phyloP scores from a whole-genome alignment of 768 basidiomycete species.

The Tylopilus rubrobrunneus region DNA sequence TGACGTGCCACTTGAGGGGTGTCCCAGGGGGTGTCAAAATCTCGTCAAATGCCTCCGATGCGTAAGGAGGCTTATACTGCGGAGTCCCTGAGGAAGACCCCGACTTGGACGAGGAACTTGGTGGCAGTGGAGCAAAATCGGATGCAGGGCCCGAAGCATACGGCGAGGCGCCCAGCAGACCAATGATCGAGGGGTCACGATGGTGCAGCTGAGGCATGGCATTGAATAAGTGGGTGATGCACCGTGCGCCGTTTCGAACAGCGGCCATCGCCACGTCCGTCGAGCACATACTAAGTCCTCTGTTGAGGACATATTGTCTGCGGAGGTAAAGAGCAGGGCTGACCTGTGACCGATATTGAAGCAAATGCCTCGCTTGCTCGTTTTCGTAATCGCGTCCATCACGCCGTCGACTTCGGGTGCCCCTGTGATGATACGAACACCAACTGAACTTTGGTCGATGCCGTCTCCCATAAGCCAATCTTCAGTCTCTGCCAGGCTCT shows the following conservation, averaged over 20 bases:
- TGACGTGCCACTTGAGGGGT: slow-evolving; percentile 31
- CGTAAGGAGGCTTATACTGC: slow-evolving; percentile 22
- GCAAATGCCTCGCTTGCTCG: slow-evolving; percentile 61
- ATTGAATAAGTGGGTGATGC: slow-evolving; percentile 92
- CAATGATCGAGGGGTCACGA: slow-evolving; percentile 88
- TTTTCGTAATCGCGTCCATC: slow-evolving; percentile 58
- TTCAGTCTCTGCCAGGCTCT: slow-evolving; percentile 58
- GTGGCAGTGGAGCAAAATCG: slow-evolving; percentile 22
- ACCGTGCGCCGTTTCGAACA: slow-evolving; percentile 67
- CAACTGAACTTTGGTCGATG: slow-evolving; percentile 32
- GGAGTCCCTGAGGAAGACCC: slow-evolving; percentile 5
- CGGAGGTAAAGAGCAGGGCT: slow-evolving; percentile 3
- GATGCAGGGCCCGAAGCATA: slow-evolving; percentile 44
- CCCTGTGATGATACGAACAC: slow-evolving; percentile 77
- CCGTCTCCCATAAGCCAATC: slow-evolving; percentile 60
- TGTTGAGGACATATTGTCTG: slow-evolving; percentile 1
- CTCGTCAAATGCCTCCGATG: slow-evolving; percentile 63
- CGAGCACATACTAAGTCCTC: slow-evolving; percentile 55
- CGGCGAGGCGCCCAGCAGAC: slow-evolving; percentile 76
- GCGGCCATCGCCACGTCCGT: slow-evolving; percentile 71
- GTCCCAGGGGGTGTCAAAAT: slow-evolving; percentile 53
- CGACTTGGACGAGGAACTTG: slow-evolving; percentile 12
- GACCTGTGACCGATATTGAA: slow-evolving; percentile 92
- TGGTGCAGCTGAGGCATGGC: slow-evolving; percentile 91
- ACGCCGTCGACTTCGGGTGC: slow-evolving; percentile 88